Percentiles rank a stretch among this genome's conserved stretches.
These are phyloP conservation scores for Metroxylon sagu DNA, from an alignment of 176 grass and related monocot species.

Conservation along the genomic window DNA sequence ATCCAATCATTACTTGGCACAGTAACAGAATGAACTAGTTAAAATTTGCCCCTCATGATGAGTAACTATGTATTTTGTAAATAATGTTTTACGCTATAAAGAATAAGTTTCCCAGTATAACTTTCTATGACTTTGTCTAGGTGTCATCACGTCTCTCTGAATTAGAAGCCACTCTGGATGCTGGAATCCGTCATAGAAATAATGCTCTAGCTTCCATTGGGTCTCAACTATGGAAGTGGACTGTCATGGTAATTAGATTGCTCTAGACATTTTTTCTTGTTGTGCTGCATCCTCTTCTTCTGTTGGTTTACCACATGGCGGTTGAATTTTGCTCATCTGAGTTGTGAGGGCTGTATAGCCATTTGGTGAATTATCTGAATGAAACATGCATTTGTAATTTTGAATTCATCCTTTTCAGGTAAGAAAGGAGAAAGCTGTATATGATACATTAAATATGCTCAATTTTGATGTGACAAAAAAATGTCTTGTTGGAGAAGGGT, in stretches of 20 bases:
- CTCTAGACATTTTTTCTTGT: too few relatives aligned
- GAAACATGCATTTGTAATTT: constrained; percentile 13
- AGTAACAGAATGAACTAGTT: too few relatives aligned
- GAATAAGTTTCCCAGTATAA: background rate
- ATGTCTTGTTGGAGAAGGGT: constrained; percentile 99
- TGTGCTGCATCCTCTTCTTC: background rate
- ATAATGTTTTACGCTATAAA: too few relatives aligned
- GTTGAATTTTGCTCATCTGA: too few relatives aligned
- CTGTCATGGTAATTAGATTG: constrained; percentile 57
- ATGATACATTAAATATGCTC: constrained; percentile 94
- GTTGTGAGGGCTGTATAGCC: too few relatives aligned
- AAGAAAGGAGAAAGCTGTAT: constrained; percentile 97
- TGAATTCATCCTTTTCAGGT: constrained; percentile 48
- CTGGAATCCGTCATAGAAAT: constrained; percentile 91
- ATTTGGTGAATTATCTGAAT: background rate
- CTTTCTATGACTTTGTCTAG: constrained; percentile 29
- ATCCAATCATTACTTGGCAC: too few relatives aligned
- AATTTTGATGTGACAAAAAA: constrained; percentile 99
- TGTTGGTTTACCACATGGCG: background rate
- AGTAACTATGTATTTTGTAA: too few relatives aligned
- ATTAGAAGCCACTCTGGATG: constrained; percentile 88
- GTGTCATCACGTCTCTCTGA: constrained; percentile 79
- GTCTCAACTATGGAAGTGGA: constrained; percentile 91
- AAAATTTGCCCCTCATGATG: too few relatives aligned
- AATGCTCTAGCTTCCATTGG: constrained; percentile 83